Base-by-base conservation (phyloP, 345 rosid species). In the Eucalyptus globulus region DNA sequence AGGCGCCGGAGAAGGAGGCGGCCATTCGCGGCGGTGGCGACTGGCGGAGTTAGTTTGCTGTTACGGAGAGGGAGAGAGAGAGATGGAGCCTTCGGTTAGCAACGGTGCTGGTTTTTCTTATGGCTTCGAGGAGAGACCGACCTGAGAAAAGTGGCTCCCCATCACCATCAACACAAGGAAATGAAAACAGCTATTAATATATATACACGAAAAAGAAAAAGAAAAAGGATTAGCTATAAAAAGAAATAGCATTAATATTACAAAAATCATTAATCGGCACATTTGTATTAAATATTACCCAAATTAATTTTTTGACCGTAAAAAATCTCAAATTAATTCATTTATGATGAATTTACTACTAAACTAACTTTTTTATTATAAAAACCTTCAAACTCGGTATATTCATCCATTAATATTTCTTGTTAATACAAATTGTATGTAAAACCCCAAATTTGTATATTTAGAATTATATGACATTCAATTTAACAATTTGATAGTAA, bases 381-480 rank as follows among this genome's bases (percentile, higher is more conserved):
- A 26, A 26, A 58, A 58, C 3, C 7, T 11, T 1, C 1, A 58
- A 58, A 24, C 1, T 4, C n/a, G 1, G 0, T 56, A 56, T 24
- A 5, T 10, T 58, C 2, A 16, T 3, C 21, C 0, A 51, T 51
- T 51, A 16, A 51, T 51, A 51, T 15, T 51, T 53, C 21, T 53
- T 19, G 10, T 53, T 53, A 19, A 53, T 21, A 58, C 14, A 58
- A 56, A 58, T 0, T 0, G 1, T 21, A 1, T 9, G 14, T 19
- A 26, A 26, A 60, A 60, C 0, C 31, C 4, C 2, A 60, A 60
- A 60, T 0, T 11, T 1, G 0, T 24, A 60, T 27, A 26, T 58
- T 11, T 24, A 26, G 1, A 24, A 2, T 26, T 0, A 27, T 1
- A 1, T 12, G 67, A 0, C 4, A 60, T 60, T 12, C 1, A 13